Conservation (phyloP, 768 basidiomycete species). For the Hortiboletus flavorubellus region DNA sequence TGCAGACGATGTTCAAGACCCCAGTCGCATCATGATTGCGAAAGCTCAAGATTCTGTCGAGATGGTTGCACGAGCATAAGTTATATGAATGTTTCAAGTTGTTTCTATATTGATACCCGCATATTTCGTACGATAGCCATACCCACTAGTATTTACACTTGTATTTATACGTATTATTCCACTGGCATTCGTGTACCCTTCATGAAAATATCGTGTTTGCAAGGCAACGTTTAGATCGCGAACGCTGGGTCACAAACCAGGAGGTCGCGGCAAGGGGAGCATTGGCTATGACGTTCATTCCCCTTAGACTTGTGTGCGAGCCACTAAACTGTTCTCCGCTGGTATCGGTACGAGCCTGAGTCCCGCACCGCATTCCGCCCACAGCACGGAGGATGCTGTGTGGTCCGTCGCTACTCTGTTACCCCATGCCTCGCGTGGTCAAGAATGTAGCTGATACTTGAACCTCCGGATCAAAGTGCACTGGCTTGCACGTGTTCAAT, state of each 20-base stretch:
- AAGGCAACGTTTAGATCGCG: no score
- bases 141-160: background rate
- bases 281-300: background rate
- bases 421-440: constrained; percentile 13
- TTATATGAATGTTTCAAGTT: constrained; percentile 7
- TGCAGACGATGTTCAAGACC: constrained; percentile 31
- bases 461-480: constrained; percentile 16
- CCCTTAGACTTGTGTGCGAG: background rate
- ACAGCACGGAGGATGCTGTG: background rate
- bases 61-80: background rate
- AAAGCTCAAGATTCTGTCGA: background rate
- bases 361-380: constrained; percentile 1
- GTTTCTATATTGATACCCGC: constrained; percentile 13
- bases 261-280: no score
- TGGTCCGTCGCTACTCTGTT: background rate
- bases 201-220: background rate
- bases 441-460: constrained; percentile 10
- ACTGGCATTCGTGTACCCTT: background rate
- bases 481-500: constrained; percentile 16
- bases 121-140: constrained; percentile 16
- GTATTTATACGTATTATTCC: constrained; percentile 8
- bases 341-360: background rate
- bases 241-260: no score
- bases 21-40: constrained; percentile 25
- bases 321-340: background rate